Percentiles rank a stretch among this genome's conserved stretches.
Evolutionary conservation across 2,329 filamentous ascomycete genomes (phyloP).

Genomic region (Lachnellula cervina): DNA sequence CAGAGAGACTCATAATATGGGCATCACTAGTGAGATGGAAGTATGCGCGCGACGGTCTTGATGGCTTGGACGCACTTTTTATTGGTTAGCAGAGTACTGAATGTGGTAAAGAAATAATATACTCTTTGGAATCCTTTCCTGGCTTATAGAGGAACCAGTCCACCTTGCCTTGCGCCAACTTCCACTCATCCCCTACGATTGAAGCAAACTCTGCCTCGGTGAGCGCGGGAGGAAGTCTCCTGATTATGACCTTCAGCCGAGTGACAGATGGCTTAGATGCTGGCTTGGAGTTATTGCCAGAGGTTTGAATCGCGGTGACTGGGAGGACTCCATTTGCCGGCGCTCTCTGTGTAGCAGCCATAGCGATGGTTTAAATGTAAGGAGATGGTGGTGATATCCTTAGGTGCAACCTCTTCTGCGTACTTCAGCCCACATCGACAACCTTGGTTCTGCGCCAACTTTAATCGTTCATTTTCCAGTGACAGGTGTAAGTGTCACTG

Average conservation of each 20-base stretch:
- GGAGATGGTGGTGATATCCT: neutral
- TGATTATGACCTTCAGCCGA: slow-evolving; percentile 78
- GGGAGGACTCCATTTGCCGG: slow-evolving; percentile 50
- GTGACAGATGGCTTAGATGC: slow-evolving; percentile 41
- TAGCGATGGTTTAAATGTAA: neutral
- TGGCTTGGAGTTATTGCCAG: slow-evolving; percentile 38
- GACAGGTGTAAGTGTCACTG: neutral
- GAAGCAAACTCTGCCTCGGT: slow-evolving; percentile 71
- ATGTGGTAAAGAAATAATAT: slow-evolving; percentile 31
- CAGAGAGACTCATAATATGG: slow-evolving; percentile 62
- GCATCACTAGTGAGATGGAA: slow-evolving; percentile 72
- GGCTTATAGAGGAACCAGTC: slow-evolving; percentile 74
- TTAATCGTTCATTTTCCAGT: too few species aligned
- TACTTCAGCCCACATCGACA: neutral
- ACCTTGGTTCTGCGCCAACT: neutral
- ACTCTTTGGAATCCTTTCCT: slow-evolving; percentile 83
- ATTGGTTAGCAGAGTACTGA: slow-evolving; percentile 6
- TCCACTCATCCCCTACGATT: slow-evolving; percentile 76
- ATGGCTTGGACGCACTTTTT: slow-evolving; percentile 73
- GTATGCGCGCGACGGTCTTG: slow-evolving; percentile 74
- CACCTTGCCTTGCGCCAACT: slow-evolving; percentile 69
- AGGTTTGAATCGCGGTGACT: slow-evolving; percentile 41
- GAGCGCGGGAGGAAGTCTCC: slow-evolving; percentile 80
- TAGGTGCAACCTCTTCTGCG: neutral
- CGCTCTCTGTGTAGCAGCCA: slow-evolving; percentile 26